Conservation (phyloP, 2,329 filamentous ascomycete species). For the Alternaria burnsii region DNA sequence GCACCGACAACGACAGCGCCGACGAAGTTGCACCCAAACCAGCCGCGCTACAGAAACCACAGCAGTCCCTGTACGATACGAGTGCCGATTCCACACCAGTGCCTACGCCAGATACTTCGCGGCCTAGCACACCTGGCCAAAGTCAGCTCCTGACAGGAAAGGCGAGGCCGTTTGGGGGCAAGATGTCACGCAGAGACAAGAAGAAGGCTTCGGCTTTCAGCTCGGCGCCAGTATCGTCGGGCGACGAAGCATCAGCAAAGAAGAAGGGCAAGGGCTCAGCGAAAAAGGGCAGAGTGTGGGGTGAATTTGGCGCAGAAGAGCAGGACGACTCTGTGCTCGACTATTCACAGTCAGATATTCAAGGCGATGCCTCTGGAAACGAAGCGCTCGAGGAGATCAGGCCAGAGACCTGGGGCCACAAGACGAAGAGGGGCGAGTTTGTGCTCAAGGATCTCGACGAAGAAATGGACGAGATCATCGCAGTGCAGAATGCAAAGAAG, state of each 20-base stretch:
- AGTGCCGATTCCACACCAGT: conserved; percentile 76
- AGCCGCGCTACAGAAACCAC: conserved; percentile 59
- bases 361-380: conserved; percentile 58
- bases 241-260: conserved; percentile 74
- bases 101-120: conserved; percentile 76
- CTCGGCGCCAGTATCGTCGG: conserved; percentile 75
- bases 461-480: conserved; percentile 89
- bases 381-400: conserved; percentile 77
- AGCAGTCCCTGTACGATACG: conserved; percentile 50
- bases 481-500: conserved; percentile 73
- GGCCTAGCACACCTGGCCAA: conserved; percentile 76
- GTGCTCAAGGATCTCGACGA: conserved; percentile 92
- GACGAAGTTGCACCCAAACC: conserved; percentile 62
- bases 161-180: conserved; percentile 71
- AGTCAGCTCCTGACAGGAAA: conserved; percentile 77
- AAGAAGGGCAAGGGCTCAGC: conserved; percentile 67
- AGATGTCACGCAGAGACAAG: conserved; percentile 81
- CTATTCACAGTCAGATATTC: conserved; percentile 76
- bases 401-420: conserved; percentile 82
- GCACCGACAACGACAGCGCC: conserved; percentile 59
- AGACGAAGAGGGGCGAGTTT: conserved; percentile 88
- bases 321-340: conserved; percentile 81
- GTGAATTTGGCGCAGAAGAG: conserved; percentile 88
- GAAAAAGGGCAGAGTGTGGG: conserved; percentile 93
- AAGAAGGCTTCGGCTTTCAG: conserved; percentile 66